Conservation (phyloP, 75 land plant species). For the Picea glauca region DNA sequence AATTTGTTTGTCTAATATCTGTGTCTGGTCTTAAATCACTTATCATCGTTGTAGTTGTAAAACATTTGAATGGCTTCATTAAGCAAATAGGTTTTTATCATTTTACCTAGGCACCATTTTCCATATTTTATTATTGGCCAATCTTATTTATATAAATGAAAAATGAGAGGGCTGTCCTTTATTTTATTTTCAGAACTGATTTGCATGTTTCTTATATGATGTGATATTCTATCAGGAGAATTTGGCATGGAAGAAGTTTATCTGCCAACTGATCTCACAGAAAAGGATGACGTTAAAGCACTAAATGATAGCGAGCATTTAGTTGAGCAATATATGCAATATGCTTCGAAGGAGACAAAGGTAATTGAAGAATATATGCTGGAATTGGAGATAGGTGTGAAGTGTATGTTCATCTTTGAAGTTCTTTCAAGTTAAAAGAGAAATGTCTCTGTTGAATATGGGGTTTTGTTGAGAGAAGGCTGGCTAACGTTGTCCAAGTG, state of each 20-base stretch:
- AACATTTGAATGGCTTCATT: no score
- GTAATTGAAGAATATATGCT: conserved; percentile 10
- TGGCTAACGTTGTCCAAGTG: no score
- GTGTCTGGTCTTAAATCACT: no score
- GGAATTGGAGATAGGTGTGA: neutral
- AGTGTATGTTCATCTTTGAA: no score
- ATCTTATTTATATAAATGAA: neutral
- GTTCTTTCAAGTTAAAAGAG: no score
- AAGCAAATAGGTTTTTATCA: no score
- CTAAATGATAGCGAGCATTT: conserved; percentile 31
- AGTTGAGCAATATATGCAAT: conserved; percentile 38
- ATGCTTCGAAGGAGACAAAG: conserved; percentile 27
- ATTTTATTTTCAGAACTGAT: neutral
- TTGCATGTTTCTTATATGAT: no score
- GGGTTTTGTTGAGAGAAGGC: no score
- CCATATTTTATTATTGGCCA: neutral
- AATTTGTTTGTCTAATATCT: no score
- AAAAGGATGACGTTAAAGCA: conserved; percentile 28
- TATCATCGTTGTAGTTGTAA: no score
- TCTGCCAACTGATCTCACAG: conserved; percentile 19
- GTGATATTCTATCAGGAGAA: conserved; percentile 19
- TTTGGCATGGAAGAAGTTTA: conserved; percentile 45
- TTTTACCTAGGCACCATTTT: no score
- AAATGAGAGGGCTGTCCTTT: neutral
- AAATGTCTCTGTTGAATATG: no score